Evolutionary conservation across 306 rosid species (phyloP).

Genomic region (Prunus mira): DNA sequence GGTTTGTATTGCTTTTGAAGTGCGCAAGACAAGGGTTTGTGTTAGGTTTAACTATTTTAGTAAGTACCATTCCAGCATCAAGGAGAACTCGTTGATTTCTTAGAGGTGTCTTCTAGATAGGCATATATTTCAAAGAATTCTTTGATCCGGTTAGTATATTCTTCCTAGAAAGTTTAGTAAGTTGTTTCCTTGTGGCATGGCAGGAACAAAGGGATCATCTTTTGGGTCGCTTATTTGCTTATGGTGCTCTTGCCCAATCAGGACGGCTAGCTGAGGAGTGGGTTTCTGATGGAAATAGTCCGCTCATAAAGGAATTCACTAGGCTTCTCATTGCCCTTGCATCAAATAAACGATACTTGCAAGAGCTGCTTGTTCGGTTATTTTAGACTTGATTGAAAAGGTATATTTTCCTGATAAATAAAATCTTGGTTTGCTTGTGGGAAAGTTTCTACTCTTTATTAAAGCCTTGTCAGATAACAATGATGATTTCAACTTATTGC

Average conservation of each 20-base stretch:
- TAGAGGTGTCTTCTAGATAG: slow-evolving; percentile 92
- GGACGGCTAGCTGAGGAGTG: slow-evolving; percentile 69
- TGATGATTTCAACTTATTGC: not conserved
- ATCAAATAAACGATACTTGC: slow-evolving; percentile 80
- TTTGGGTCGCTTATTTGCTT: slow-evolving; percentile 87
- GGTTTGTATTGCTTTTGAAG: slow-evolving; percentile 46
- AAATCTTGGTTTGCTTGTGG: slow-evolving; percentile 3
- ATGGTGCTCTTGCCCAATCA: slow-evolving; percentile 83
- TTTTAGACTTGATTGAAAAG: slow-evolving; percentile 69
- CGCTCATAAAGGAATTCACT: slow-evolving; percentile 59
- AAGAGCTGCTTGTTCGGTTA: slow-evolving; percentile 71
- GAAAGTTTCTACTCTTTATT: not conserved
- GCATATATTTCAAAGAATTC: not conserved
- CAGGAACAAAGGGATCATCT: slow-evolving; percentile 89
- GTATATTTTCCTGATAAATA: slow-evolving; percentile 29
- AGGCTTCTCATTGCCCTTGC: slow-evolving; percentile 62
- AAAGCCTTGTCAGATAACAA: not conserved
- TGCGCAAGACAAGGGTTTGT: slow-evolving; percentile 97
- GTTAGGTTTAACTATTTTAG: slow-evolving; percentile 62
- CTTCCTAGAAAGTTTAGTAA: not conserved
- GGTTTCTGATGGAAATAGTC: slow-evolving; percentile 45
- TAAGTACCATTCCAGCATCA: slow-evolving; percentile 41
- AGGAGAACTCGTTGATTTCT: slow-evolving; percentile 68
- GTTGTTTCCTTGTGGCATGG: slow-evolving; percentile 30
- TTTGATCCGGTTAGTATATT: slow-evolving; percentile 12